Base-by-base conservation (phyloP, 2,329 filamentous ascomycete genomes). In the Dactylonectria estremocensis region DNA sequence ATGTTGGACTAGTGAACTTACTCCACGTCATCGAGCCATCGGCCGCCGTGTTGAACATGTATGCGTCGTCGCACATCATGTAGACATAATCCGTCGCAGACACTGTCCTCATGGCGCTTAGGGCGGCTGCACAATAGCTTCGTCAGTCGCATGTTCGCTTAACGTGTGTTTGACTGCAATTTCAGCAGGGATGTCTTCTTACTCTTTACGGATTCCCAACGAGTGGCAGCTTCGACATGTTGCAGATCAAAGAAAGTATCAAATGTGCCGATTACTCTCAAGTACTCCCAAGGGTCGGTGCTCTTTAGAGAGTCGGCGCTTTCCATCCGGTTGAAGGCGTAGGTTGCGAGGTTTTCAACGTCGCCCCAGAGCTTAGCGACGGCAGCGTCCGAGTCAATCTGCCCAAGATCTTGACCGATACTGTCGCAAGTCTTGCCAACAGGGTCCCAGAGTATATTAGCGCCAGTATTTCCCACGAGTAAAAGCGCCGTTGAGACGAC, bases 21-120 rank as follows among this genome's bases (percentile, higher is more conserved):
- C 57, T 60, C 57, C 57, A 60, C 24, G 14, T 31, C 7, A 20
- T 2, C 6, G 31, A 16, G 46, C 45, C 57, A 13, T 50, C 57
- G 31, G 46, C 14, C 2, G 45, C 28, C 6, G n/a, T 24, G 11
- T 18, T 16, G n/a, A 18, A 52, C 57, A 60, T 60, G 45, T 49
- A 52, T 14, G 45, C 46, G 20, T 60, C 57, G 45, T 60, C 57
- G 33, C 57, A 60, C 57, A 60, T 60, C 45, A 60, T 52, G 43
- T 60, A 60, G 18, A 52, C 22, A 11, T 60, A 52, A 11, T 43
- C 11, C 3, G 57, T 50, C 1, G 28, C 24, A 14, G 45, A 49
- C 7, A 60, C 28, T 4, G 48, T 52, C 45, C 31, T 60, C 35
- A 58, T 58, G 24, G 55, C 55, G 2, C 16, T 24, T 5, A 58